Evolutionary conservation across 108 stramenopile species (phyloP), one percentile per base, ranked within the genome.

Genomic region (Schizochytrium sp.): DNA sequence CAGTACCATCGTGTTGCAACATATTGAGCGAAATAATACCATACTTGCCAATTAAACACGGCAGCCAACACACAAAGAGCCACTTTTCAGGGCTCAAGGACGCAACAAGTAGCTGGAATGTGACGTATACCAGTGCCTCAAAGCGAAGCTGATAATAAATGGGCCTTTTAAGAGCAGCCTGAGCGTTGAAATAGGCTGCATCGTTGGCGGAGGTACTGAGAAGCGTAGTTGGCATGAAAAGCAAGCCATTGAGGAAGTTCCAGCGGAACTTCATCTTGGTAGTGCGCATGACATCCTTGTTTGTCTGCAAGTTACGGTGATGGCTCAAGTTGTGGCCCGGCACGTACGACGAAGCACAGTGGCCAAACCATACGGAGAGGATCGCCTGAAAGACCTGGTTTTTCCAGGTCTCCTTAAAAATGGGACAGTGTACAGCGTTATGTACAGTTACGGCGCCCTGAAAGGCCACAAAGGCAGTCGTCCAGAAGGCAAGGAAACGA

Each of bases 281-380:
- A n/a, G 76, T 83, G 10, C 76, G 76, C 76, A 83, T 83, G 50
- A 83, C 76, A 42, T 83, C 76, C 53, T 83, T 83, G 3, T 49
- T 49, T 8, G 76, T 83, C 53, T 83, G 76, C 45, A 83, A 40
- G 76, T 83, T 83, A 13, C 76, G 76, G 53, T 83, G 76, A 2
- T 83, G 76, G 53, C 76, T 83, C 15, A 83, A 40, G 53, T 83
- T 83, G 76, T 83, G 76, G 2, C 76, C 76, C 17, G 76, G 76
- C 15, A 83, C 76, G 76, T 83, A 83, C 76, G 76, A 83, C 38
- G 76, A 83, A 13, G 76, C 76, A 53, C 76, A 83, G 76, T 83
- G 76, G 50, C 76, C 76, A 83, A 83, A 83, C 76, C 76, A 83
- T 47, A 83, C 28, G 50, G 76, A 83, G 0, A 83, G 76, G 2